Base-by-base conservation (phyloP, 306 rosid species). In the Vicia sativa region DNA sequence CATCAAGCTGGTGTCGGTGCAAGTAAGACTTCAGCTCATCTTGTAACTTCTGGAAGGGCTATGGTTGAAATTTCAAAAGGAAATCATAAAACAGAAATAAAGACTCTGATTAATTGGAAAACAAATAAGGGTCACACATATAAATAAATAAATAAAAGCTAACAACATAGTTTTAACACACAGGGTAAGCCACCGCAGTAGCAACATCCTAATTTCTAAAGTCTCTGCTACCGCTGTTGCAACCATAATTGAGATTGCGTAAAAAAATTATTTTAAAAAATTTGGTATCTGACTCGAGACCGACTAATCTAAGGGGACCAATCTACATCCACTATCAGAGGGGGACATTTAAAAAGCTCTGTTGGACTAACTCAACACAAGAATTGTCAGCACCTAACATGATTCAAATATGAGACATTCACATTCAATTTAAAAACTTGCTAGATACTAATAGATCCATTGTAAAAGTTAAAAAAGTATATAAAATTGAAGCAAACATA, bases 21-120 rank as follows among this genome's bases (percentile, higher is more conserved):
- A 78, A 71, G 4, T 91, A 91, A 45, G 82, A 72, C 54, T 86
- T 83, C 5, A 91, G 80, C 68, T 81, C 96, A 52, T 87, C 86
- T 28, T 79, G 83, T 82, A 91, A 29, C 56, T 78, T 79, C 71
- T 79, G 90, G 81, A 90, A 77, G 69, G 96, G 88, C 96, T 92
- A 29, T 5, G 55, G 46, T 65, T 29, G 26, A 69, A 14, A 45
- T 43, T 5, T 39, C 14, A 70, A 61, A 52, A 19, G 42, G 23
- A 38, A 62, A 68, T 11, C 71, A 53, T 44, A 3, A 65, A 3
- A 65, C 16, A 45, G 53, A 42, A 58, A 50, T 41, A 41, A 48
- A 9, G 50, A 15, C 42, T 71, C 26, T 74, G 45, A 42, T 49
- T 9, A 16, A 60, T 34, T 28, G 14, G 3, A 44, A 49, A 50